Base-by-base conservation (phyloP, 225 moss, liverwort and hornwort genomes). In the Sphagnum contortum region DNA sequence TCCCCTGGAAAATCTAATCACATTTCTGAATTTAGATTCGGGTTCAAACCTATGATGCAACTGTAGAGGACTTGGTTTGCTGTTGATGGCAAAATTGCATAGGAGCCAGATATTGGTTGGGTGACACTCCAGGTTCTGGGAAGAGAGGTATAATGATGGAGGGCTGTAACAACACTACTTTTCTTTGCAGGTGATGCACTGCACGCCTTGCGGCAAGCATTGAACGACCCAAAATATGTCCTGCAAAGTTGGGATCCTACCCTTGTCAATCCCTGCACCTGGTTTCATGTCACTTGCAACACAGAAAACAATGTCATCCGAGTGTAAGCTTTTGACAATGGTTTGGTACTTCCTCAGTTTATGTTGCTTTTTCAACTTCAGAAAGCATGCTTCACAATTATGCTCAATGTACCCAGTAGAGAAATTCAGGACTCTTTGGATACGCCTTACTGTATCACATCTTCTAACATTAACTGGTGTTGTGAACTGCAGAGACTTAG, bases 231-330 rank as follows among this genome's bases (percentile, higher is more conserved):
- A 3, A 79, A 75, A 46, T 83, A 83, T 58, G 86, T 86, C 56
- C 67, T 86, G 47, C 86, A 83, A 57, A 86, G 86, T 68, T 86
- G 86, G 86, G 86, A 86, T 48, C 86, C 86, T 8, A 86, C 86
- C 9, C 69, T 86, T 60, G 86, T 86, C 75, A 86, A 86, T 71
- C 86, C 86, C 10, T 86, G 86, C 12, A 86, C 86, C 9, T 86
- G 86, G 86, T 86, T 86, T 75, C 86, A 86, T 68, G 86, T 86
- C 12, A 86, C 86, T 0, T 86, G 86, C 62, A 77, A 86, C 68
- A 62, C 63, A 47, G 76, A 80, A 4, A 86, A 86, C 71, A 75
- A 77, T 44, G 86, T 83, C 63, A 86, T 86, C 45, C 80, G 86
- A 68, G 75, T 86, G 86, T 86, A 86, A 9, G 80, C 66, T 6